These are phyloP conservation scores for Ambispora gerdemannii DNA, from an alignment of 192 early-diverging fungal genomes.

Conservation along the genomic window DNA sequence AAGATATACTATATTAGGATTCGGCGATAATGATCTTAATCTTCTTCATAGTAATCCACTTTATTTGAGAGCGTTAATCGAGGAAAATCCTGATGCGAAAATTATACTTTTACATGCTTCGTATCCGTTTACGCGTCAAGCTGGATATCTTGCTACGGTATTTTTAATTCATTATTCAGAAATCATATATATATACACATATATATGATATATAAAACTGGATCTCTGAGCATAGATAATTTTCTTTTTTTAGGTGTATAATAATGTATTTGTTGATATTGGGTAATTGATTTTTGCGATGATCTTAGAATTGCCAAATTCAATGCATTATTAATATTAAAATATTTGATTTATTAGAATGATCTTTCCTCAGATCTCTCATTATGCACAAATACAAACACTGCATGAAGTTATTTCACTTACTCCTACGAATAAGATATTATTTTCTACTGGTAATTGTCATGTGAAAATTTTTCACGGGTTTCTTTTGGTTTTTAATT, in stretches of 20 bases:
- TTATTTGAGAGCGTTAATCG: slow-evolving; percentile 27
- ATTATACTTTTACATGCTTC: slow-evolving; percentile 31
- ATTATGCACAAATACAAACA: background rate
- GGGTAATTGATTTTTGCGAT: background rate
- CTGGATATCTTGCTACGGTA: slow-evolving; percentile 29
- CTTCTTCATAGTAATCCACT: slow-evolving; percentile 28
- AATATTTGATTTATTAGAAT: background rate
- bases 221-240: too few species aligned
- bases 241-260: background rate
- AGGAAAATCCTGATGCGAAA: slow-evolving; percentile 29
- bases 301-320: background rate
- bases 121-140: slow-evolving; percentile 32
- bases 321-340: background rate
- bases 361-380: background rate
- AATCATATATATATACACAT: too few species aligned
- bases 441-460: slow-evolving; percentile 24
- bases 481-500: too few species aligned
- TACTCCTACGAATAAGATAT: slow-evolving; percentile 24
- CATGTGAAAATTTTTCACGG: too few species aligned
- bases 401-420: background rate
- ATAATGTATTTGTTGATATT: slow-evolving; percentile 24
- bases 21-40: slow-evolving; percentile 35
- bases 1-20: slow-evolving; percentile 9
- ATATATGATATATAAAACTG: too few species aligned
- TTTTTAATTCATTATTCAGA: background rate